These are phyloP conservation scores for Ordospora pajunii DNA, from an alignment of 371 early-diverging fungal species.

Conservation along the genomic window DNA sequence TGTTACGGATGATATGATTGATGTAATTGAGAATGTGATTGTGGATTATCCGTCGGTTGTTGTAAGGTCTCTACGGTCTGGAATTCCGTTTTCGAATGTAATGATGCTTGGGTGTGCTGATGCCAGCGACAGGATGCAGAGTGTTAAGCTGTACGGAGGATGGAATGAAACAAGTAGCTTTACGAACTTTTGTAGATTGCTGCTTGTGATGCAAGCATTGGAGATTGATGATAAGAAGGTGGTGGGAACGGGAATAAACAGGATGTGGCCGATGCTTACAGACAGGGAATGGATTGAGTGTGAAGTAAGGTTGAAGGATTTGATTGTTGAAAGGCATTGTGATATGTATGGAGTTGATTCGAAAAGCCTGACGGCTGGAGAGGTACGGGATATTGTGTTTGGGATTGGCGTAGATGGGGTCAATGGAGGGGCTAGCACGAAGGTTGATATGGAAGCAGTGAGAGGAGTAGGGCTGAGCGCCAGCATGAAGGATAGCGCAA, in stretches of 20 bases:
- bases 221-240: conserved; percentile 87
- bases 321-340: conserved; percentile 90
- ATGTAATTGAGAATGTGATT: conserved; percentile 84
- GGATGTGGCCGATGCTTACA: conserved; percentile 83
- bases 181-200: conserved; percentile 89
- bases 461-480: background rate
- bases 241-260: conserved; percentile 82
- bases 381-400: conserved; percentile 93
- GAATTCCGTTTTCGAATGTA: conserved; percentile 89
- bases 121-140: conserved; percentile 59
- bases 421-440: conserved; percentile 66
- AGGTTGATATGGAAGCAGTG: conserved; percentile 64
- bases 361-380: conserved; percentile 79
- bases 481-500: background rate
- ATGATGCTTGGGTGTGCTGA: conserved; percentile 89
- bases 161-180: conserved; percentile 86
- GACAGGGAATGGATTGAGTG: conserved; percentile 94
- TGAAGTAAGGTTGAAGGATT: conserved; percentile 83
- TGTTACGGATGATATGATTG: conserved; percentile 92
- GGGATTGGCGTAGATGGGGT: conserved; percentile 86
- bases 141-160: conserved; percentile 70
- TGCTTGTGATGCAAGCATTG: conserved; percentile 82
- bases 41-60: conserved; percentile 76
- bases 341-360: conserved; percentile 94
- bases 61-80: conserved; percentile 85